Evolutionary conservation across 352 stramenopile species (phyloP).

Genomic region (Globisporangium apiculatum): DNA sequence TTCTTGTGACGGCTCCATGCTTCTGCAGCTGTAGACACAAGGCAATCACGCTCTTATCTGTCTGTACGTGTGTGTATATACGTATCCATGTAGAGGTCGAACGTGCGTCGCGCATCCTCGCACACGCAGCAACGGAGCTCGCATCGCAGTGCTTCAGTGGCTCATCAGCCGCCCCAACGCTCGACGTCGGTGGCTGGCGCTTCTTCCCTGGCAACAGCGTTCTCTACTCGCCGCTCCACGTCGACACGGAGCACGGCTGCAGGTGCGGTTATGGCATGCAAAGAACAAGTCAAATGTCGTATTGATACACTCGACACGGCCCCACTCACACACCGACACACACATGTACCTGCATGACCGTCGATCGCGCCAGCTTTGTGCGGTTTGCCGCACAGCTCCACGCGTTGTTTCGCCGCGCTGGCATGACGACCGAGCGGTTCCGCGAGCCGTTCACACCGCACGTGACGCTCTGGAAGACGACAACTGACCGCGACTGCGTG

Average conservation of each 20-base stretch:
- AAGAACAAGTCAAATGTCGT: background rate
- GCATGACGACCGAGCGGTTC: slow-evolving; percentile 25
- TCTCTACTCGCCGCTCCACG: slow-evolving; percentile 22
- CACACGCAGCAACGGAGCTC: slow-evolving; percentile 4
- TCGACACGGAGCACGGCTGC: slow-evolving; percentile 9
- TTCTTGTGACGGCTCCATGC: too few species aligned
- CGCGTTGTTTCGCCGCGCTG: slow-evolving; percentile 12
- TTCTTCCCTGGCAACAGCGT: slow-evolving; percentile 39
- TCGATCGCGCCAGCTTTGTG: slow-evolving; percentile 14
- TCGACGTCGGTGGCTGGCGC: slow-evolving; percentile 21
- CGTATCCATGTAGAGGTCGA: slow-evolving; percentile 13
- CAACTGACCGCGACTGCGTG: slow-evolving; percentile 6
- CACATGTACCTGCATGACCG: too few species aligned
- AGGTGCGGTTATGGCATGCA: slow-evolving; percentile 6
- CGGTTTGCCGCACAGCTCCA: slow-evolving; percentile 23
- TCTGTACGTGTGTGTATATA: background rate
- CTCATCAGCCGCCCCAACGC: slow-evolving; percentile 4
- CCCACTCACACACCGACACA: background rate
- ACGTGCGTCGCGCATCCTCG: slow-evolving; percentile 18
- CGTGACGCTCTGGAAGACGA: slow-evolving; percentile 42
- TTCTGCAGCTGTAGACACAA: background rate
- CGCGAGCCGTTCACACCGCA: slow-evolving; percentile 31
- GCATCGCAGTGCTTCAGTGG: slow-evolving; percentile 11
- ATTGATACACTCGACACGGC: background rate
- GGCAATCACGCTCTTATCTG: background rate